Conservation (phyloP, 2,329 filamentous ascomycete genomes). For the Lasiodiplodia sp. region DNA sequence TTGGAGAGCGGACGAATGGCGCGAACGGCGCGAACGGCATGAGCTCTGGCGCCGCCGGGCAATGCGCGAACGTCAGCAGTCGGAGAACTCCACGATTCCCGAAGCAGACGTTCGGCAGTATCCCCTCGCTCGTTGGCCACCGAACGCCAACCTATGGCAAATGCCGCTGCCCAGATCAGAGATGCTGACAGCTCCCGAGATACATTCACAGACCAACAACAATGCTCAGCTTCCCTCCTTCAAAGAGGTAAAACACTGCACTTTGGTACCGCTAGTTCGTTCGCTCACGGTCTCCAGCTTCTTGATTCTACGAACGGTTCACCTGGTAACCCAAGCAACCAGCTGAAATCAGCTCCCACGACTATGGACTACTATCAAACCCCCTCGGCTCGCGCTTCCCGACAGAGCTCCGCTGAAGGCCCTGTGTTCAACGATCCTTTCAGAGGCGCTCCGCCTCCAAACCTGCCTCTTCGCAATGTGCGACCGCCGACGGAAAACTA, state of each 20-base stretch:
- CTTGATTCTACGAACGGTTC: neutral
- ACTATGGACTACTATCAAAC: neutral
- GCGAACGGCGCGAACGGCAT: too few relatives aligned
- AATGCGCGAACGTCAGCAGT: too few relatives aligned
- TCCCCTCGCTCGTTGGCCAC: too few relatives aligned
- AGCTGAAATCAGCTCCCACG: neutral
- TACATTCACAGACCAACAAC: neutral
- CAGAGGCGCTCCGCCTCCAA: slow-evolving; percentile 16
- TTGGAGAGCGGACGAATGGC: too few relatives aligned
- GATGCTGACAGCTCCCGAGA: neutral
- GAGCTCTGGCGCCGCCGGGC: too few relatives aligned
- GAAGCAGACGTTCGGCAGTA: too few relatives aligned
- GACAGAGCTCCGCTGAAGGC: slow-evolving; percentile 8
- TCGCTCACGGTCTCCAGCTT: neutral
- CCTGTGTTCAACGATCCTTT: slow-evolving; percentile 15
- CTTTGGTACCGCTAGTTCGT: too few relatives aligned
- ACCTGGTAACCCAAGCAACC: neutral
- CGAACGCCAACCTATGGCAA: neutral
- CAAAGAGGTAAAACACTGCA: neutral
- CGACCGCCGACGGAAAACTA: slow-evolving; percentile 30
- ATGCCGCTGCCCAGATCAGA: neutral
- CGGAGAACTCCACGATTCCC: too few relatives aligned
- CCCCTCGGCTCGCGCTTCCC: neutral
- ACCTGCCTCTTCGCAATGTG: slow-evolving; percentile 21
- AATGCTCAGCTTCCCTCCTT: neutral